Base-by-base conservation (phyloP, 352 stramenopile genomes). In the Globisporangium emineosum region DNA sequence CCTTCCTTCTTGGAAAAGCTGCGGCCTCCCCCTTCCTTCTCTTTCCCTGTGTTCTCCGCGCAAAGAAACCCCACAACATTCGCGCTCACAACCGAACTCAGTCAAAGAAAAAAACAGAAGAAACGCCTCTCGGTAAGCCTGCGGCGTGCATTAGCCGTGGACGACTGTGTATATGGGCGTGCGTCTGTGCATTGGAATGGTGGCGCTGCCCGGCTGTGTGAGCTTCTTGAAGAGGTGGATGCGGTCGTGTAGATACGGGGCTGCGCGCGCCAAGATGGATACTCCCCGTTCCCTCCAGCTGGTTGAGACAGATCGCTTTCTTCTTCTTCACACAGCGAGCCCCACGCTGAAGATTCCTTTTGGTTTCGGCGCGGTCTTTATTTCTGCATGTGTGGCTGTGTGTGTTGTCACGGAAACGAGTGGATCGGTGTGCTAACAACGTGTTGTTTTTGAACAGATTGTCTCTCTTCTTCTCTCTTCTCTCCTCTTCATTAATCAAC, bases 1-100 rank as follows among this genome's bases (percentile, higher is more conserved):
- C 30, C 52, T 43, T 42, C 30, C 61, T 40, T 50, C 43, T 29
- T 40, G 29, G 56, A 58, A 56, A 68, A 64, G 49, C 37, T 60
- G 59, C 54, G 43, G 59, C 47, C 15, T 13, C 33, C 52, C 55
- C 60, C 56, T 49, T 60, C 59, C 65, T 62, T 68, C 66, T 66
- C 52, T 67, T 63, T 65, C 12, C 15, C 59, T 63, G 55, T 66
- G 66, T 68, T 37, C 64, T 63, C 65, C 7, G 29, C 35, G 27
- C 33, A 33, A 25, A 51, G 33, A 37, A 60, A 53, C 13, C 32
- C 21, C 58, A 57, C 2, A 45, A 35, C 45, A 25, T 17, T 13
- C 53, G 19, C 33, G 21, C 60, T 60, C 60, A 65, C 60, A 66
- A 65, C 47, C 42, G 42, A 63, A 64, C 60, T 54, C 49, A 66